Evolutionary conservation across 345 rosid genomes (phyloP).

Genomic region (Gossypium raimondii): DNA sequence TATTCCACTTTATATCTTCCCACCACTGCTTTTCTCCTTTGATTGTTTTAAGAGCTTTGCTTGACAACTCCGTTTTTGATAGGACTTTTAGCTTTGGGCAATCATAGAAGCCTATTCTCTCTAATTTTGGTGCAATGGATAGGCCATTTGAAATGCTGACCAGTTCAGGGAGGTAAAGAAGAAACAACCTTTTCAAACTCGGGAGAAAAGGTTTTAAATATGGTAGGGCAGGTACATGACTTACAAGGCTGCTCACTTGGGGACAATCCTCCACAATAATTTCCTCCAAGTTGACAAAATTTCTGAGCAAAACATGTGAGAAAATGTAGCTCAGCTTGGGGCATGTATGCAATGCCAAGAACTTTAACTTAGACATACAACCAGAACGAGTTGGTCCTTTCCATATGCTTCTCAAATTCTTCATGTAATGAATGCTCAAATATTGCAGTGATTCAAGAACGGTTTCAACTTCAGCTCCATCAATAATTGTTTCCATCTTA

Average conservation of each 20-base stretch:
- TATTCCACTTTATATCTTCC: not conserved
- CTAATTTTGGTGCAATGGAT: not conserved
- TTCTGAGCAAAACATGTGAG: not conserved
- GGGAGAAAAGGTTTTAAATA: no score
- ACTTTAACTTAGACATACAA: not conserved
- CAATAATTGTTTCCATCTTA: constrained; percentile 16
- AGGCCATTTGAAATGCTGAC: not conserved
- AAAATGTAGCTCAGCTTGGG: not conserved
- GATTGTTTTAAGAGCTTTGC: not conserved
- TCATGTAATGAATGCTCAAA: not conserved
- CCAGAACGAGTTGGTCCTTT: not conserved
- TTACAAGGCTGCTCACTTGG: not conserved
- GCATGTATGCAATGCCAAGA: not conserved
- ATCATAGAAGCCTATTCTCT: not conserved
- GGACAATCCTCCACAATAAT: not conserved
- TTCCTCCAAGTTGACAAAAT: not conserved
- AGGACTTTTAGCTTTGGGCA: not conserved
- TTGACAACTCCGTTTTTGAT: not conserved
- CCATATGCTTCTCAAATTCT: not conserved
- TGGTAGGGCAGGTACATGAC: not conserved
- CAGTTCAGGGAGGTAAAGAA: not conserved
- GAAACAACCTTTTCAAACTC: no score
- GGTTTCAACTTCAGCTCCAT: not conserved
- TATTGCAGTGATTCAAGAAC: not conserved
- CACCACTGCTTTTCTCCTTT: not conserved